Percentiles rank a stretch among this genome's conserved stretches.
These are phyloP conservation scores for Pseudopyrenochaeta lycopersici DNA, from an alignment of 2,329 filamentous ascomycete genomes.

Conservation along the genomic window DNA sequence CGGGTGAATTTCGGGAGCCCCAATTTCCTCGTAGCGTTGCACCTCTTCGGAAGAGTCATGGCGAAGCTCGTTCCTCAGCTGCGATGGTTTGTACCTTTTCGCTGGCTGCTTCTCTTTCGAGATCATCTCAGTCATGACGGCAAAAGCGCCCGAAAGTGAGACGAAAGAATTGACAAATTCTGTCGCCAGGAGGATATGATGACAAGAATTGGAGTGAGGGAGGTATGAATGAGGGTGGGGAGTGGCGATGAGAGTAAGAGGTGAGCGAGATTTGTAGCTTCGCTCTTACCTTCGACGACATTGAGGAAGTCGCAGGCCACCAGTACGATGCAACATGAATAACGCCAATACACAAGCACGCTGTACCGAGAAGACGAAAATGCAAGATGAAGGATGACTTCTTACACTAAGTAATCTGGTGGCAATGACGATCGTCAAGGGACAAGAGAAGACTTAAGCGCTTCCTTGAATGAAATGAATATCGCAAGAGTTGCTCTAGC, in stretches of 20 bases:
- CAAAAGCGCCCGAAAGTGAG: neutral
- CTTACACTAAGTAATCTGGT: too few relatives aligned
- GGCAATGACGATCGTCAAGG: too few relatives aligned
- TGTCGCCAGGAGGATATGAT: too few relatives aligned
- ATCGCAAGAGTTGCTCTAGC: too few relatives aligned
- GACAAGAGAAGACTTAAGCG: too few relatives aligned
- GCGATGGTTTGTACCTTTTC: constrained; percentile 21
- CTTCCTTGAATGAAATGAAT: too few relatives aligned
- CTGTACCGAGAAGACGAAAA: neutral
- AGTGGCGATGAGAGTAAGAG: too few relatives aligned
- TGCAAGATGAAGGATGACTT: neutral
- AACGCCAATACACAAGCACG: neutral
- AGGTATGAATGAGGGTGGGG: neutral
- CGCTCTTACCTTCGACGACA: constrained; percentile 15
- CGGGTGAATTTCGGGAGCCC: too few relatives aligned
- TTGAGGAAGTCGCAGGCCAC: constrained; percentile 23
- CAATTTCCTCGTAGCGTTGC: neutral
- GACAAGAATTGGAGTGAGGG: neutral
- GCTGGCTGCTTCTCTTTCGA: constrained; percentile 11
- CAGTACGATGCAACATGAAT: neutral
- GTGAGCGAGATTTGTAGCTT: constrained; percentile 11
- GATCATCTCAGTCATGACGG: constrained; percentile 27
- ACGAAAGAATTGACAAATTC: neutral
- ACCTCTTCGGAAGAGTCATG: constrained; percentile 24
- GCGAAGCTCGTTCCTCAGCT: constrained; percentile 30